Evolutionary conservation across 768 basidiomycete genomes (phyloP).

Genomic region (Terana coerulea): DNA sequence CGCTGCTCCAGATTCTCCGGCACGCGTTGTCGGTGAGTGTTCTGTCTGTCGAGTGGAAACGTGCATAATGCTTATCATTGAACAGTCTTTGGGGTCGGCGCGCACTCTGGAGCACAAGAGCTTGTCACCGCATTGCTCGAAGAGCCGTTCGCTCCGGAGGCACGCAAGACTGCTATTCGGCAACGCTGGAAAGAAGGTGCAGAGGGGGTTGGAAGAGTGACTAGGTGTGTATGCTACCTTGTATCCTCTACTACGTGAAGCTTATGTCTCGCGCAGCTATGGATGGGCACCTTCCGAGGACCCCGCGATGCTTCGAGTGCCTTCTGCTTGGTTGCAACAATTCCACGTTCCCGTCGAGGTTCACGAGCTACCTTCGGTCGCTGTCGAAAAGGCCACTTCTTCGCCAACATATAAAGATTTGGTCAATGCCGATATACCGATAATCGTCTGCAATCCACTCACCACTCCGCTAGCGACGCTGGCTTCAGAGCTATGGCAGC

Average conservation of each 20-base stretch:
- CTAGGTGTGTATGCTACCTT: conserved; percentile 13
- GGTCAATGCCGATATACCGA: conserved; percentile 52
- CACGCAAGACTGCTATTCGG: conserved; percentile 39
- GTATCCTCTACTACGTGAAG: neutral
- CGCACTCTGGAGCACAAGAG: conserved; percentile 49
- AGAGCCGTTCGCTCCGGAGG: conserved; percentile 62
- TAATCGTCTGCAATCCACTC: conserved; percentile 61
- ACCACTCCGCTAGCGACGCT: conserved; percentile 44
- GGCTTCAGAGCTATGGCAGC: conserved; percentile 14
- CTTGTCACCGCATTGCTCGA: conserved; percentile 69
- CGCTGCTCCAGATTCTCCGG: conserved; percentile 30
- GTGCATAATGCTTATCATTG: neutral
- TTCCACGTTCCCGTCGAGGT: conserved; percentile 40
- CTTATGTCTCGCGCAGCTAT: conserved; percentile 11
- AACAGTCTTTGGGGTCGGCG: conserved; percentile 59
- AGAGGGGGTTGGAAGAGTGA: conserved; percentile 7
- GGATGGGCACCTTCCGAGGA: conserved; percentile 10
- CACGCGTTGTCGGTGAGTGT: conserved; percentile 47
- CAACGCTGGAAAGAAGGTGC: conserved; percentile 42
- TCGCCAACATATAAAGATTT: conserved; percentile 15
- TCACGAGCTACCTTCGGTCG: conserved; percentile 19
- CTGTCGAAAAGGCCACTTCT: conserved; percentile 1
- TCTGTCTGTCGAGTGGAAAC: neutral
- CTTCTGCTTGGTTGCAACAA: conserved; percentile 54
- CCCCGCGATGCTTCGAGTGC: conserved; percentile 24